Evolutionary conservation across 2,329 filamentous ascomycete species (phyloP).

Genomic region (Claviceps pazoutovae): DNA sequence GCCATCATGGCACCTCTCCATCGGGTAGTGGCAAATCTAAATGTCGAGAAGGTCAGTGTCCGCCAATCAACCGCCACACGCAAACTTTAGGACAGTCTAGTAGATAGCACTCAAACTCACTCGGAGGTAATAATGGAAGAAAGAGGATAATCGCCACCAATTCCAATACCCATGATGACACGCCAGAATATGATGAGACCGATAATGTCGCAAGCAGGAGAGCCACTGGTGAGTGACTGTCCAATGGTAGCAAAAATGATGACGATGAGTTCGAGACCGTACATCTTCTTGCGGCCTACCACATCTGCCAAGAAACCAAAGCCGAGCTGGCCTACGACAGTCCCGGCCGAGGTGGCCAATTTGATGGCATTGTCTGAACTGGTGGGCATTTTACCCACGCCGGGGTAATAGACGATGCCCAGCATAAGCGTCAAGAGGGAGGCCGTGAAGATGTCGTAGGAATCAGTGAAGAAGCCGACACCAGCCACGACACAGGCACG

Average conservation of each 20-base stretch:
- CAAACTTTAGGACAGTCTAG: neutral
- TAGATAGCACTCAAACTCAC: constrained; percentile 25
- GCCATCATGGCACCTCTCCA: constrained; percentile 83
- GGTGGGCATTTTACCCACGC: constrained; percentile 45
- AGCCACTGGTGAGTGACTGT: constrained; percentile 52
- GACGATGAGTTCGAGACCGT: constrained; percentile 66
- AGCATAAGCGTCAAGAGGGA: constrained; percentile 62
- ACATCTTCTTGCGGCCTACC: constrained; percentile 57
- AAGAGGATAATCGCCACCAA: constrained; percentile 56
- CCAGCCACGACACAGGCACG: constrained; percentile 65
- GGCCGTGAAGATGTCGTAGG: constrained; percentile 71
- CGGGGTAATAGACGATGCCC: constrained; percentile 61
- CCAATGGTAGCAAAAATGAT: constrained; percentile 69
- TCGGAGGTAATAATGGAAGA: constrained; percentile 77
- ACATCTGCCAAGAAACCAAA: constrained; percentile 70
- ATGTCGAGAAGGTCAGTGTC: neutral
- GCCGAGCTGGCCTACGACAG: constrained; percentile 66
- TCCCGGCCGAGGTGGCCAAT: constrained; percentile 69
- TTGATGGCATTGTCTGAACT: constrained; percentile 71
- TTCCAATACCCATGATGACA: constrained; percentile 47
- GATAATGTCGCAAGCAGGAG: constrained; percentile 46
- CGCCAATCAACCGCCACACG: neutral
- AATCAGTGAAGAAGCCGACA: constrained; percentile 81
- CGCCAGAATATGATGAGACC: constrained; percentile 69
- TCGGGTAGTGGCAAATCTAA: constrained; percentile 58